phyloP scores from a whole-genome alignment of 345 rosid species.

The Schrenkiella parvula region DNA sequence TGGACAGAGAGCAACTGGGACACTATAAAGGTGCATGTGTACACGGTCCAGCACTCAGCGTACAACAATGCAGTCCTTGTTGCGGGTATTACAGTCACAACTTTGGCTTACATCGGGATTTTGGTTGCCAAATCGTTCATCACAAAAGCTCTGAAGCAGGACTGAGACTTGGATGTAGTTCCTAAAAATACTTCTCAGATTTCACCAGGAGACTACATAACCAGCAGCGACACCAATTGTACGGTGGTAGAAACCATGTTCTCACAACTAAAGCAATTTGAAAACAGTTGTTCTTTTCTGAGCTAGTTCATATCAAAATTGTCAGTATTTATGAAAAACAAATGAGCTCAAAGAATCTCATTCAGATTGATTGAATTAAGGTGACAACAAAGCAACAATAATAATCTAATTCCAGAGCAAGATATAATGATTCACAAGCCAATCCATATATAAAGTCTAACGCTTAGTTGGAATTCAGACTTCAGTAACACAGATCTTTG shows the following conservation, averaged over 20 bases:
- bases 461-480: too few species aligned
- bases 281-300: background rate
- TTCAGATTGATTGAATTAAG: too few species aligned
- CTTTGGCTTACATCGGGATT: conserved; percentile 56
- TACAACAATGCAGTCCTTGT: conserved; percentile 62
- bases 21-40: conserved; percentile 57
- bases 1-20: conserved; percentile 99
- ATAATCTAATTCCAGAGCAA: too few species aligned
- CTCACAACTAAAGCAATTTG: background rate
- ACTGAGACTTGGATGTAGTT: conserved; percentile 39
- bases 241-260: background rate
- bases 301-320: background rate
- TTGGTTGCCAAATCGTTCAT: conserved; percentile 46
- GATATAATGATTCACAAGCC: too few species aligned
- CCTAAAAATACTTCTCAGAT: background rate
- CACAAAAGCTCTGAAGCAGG: conserved; percentile 69
- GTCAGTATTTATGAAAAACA: background rate
- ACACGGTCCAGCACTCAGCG: conserved; percentile 54
- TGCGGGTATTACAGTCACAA: conserved; percentile 57
- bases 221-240: background rate
- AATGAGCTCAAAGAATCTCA: too few species aligned
- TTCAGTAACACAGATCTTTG: background rate
- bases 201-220: background rate
- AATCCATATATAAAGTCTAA: too few species aligned
- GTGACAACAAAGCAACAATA: too few species aligned